Conservation (phyloP, 1,284 basidiomycete species). For the Microbotryum silenes-acaulis region DNA sequence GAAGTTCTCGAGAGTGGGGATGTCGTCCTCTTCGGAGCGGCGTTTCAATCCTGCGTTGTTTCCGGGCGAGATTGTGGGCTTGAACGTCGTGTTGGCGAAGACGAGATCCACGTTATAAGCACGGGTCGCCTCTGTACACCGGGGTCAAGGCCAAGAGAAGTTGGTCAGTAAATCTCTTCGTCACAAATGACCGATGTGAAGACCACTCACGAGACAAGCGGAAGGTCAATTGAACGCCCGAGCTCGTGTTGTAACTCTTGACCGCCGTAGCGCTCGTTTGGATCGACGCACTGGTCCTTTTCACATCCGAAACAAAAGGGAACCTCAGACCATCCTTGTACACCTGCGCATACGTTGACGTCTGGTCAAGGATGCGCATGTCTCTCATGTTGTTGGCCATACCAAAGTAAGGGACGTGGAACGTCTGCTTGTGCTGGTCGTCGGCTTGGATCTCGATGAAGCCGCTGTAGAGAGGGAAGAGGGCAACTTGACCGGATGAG, state of each 20-base stretch:
- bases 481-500: neutral
- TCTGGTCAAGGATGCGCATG: slow-evolving; percentile 20
- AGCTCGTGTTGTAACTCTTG: too few relatives aligned
- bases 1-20: too few relatives aligned
- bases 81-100: slow-evolving; percentile 15
- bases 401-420: slow-evolving; percentile 29
- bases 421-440: too few relatives aligned
- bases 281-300: too few relatives aligned
- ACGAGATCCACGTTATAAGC: slow-evolving; percentile 25
- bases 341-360: neutral
- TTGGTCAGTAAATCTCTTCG: too few relatives aligned
- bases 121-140: slow-evolving; percentile 8
- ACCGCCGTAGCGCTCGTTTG: slow-evolving; percentile 10
- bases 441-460: slow-evolving; percentile 15
- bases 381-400: slow-evolving; percentile 19
- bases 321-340: slow-evolving; percentile 9
- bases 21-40: too few relatives aligned
- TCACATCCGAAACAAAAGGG: neutral
- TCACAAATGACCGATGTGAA: too few relatives aligned
- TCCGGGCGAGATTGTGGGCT: slow-evolving; percentile 12
- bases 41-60: slow-evolving; percentile 11
- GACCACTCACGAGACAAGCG: too few relatives aligned
- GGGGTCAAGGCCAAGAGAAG: too few relatives aligned
- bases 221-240: too few relatives aligned
- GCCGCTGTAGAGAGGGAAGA: slow-evolving; percentile 32